A percentile compares a stretch with the other conserved stretches of the same genome.
Evolutionary conservation across 192 early-diverging fungal species (phyloP).

Genomic region (Linnemannia exigua): DNA sequence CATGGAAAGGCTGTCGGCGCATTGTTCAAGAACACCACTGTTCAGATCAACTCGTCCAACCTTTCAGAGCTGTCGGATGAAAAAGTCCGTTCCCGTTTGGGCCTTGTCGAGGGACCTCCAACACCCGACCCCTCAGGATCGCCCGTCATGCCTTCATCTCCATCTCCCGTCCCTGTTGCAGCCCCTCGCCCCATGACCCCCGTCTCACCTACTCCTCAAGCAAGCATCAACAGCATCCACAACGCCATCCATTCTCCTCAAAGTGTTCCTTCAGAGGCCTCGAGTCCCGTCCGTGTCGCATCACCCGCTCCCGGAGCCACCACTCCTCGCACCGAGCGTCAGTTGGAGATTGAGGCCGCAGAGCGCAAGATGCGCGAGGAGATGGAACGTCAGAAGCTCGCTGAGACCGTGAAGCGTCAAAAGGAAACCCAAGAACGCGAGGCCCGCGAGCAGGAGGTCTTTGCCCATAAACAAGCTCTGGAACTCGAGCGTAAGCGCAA

Average conservation of each 20-base stretch:
- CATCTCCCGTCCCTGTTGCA: slow-evolving; percentile 21
- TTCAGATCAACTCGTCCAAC: slow-evolving; percentile 45
- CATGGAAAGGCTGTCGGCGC: slow-evolving; percentile 72
- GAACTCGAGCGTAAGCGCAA: slow-evolving; percentile 39
- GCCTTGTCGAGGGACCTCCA: slow-evolving; percentile 29
- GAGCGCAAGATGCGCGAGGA: slow-evolving; percentile 56
- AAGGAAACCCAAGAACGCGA: slow-evolving; percentile 50
- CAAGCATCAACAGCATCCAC: slow-evolving; percentile 24
- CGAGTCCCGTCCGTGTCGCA: slow-evolving; percentile 29
- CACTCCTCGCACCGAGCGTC: slow-evolving; percentile 48
- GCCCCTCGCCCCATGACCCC: slow-evolving; percentile 41
- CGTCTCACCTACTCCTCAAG: slow-evolving; percentile 23
- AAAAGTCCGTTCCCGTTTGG: slow-evolving; percentile 31
- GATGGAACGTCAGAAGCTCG: slow-evolving; percentile 56
- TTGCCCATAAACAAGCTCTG: slow-evolving; percentile 35
- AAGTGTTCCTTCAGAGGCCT: slow-evolving; percentile 4
- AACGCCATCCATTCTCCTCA: slow-evolving; percentile 12
- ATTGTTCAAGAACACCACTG: slow-evolving; percentile 60
- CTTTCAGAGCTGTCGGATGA: slow-evolving; percentile 38
- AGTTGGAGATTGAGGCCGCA: slow-evolving; percentile 42
- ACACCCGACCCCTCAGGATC: slow-evolving; percentile 39
- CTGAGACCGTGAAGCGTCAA: slow-evolving; percentile 37
- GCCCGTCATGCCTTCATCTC: slow-evolving; percentile 34
- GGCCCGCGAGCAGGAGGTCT: slow-evolving; percentile 57
- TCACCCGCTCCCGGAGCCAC: slow-evolving; percentile 19